phyloP scores from a whole-genome alignment of 352 stramenopile genomes.

The Blastocystis sp. region DNA sequence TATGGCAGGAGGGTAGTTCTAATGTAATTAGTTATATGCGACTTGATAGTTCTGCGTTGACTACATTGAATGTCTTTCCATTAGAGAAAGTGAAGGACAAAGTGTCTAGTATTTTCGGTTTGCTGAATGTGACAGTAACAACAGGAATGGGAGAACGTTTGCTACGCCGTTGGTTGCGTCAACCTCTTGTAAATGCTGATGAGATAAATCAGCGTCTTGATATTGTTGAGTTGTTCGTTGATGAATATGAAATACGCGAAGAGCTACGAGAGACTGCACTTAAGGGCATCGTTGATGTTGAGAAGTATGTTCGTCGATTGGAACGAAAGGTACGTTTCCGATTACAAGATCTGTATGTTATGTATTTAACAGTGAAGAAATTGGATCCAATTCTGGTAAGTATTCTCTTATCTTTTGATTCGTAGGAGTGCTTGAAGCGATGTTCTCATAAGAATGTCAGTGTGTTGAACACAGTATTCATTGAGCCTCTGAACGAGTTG shows the following conservation, averaged over 20 bases:
- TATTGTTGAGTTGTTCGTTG: conserved; percentile 85
- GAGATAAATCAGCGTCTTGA: conserved; percentile 84
- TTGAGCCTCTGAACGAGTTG: background rate
- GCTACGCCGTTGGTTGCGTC: conserved; percentile 92
- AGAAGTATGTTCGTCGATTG: conserved; percentile 64
- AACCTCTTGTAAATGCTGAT: conserved; percentile 85
- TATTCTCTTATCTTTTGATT: background rate
- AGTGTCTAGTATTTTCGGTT: conserved; percentile 68
- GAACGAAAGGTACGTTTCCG: background rate
- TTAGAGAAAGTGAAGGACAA: conserved; percentile 72
- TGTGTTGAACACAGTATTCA: background rate
- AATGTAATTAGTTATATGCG: conserved; percentile 77
- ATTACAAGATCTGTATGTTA: conserved; percentile 57
- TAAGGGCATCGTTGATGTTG: conserved; percentile 71
- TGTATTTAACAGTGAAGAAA: conserved; percentile 46
- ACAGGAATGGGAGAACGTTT: conserved; percentile 72
- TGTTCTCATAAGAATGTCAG: background rate
- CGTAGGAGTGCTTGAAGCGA: background rate
- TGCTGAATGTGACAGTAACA: conserved; percentile 47
- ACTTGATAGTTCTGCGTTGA: conserved; percentile 84
- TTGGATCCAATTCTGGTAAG: conserved; percentile 26
- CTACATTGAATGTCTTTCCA: conserved; percentile 86
- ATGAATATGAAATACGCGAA: conserved; percentile 81
- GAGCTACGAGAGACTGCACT: conserved; percentile 72
- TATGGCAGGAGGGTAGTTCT: background rate